These are phyloP conservation scores for Forsythia suspensa DNA, from an alignment of 257 asterid species.

Conservation along the genomic window DNA sequence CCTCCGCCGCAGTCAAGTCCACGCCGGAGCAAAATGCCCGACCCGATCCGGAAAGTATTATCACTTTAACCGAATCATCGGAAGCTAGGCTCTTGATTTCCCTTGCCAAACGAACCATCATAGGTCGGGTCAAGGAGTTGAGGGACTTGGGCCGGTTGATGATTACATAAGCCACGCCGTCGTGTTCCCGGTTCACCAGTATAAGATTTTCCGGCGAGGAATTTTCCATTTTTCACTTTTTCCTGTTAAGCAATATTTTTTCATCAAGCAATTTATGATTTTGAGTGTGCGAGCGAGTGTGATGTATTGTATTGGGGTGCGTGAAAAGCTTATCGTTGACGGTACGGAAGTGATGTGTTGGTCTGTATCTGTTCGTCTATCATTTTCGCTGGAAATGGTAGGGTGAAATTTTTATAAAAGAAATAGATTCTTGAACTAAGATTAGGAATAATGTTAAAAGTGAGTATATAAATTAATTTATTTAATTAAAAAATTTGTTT, in stretches of 20 bases:
- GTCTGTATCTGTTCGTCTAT: too few species aligned
- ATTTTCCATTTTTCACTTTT: constrained; percentile 36
- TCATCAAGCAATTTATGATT: background rate
- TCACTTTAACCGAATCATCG: constrained; percentile 69
- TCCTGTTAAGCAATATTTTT: background rate
- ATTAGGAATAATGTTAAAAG: too few species aligned
- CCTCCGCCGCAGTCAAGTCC: constrained; percentile 88
- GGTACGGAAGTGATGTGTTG: background rate
- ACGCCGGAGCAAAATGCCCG: constrained; percentile 92
- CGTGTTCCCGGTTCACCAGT: constrained; percentile 46
- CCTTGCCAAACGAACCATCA: constrained; percentile 67
- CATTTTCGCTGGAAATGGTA: too few species aligned
- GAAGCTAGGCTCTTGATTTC: constrained; percentile 52
- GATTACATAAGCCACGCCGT: constrained; percentile 62
- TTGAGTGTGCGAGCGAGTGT: background rate
- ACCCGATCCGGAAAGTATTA: constrained; percentile 75
- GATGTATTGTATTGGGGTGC: constrained; percentile 1
- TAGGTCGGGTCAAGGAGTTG: constrained; percentile 67
- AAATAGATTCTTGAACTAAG: too few species aligned
- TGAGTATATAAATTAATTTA: too few species aligned
- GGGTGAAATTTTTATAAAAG: too few species aligned
- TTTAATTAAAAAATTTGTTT: too few species aligned
- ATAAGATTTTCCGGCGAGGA: constrained; percentile 64
- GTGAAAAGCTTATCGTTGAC: constrained; percentile 18
- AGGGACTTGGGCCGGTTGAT: constrained; percentile 89